Evolutionary conservation across 169 alveolate species (phyloP), one percentile per base, ranked within the genome.

Genomic region (Plasmodium gaboni): DNA sequence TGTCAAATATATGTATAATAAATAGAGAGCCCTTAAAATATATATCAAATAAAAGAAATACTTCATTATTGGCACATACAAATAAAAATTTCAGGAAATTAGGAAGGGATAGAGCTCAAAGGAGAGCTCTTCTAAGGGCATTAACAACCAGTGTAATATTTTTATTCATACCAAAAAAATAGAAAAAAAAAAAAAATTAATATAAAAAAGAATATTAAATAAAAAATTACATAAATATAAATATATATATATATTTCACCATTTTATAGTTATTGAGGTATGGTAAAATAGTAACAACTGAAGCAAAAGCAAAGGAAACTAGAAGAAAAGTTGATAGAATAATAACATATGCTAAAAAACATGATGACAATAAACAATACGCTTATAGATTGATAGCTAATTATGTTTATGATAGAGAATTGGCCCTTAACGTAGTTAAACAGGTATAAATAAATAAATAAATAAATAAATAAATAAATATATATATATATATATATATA

Each of bases 61-160:
- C 12, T 42, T 5, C 13, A 65, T 59, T 80, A 59, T 63, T 67
- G 51, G 90, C 83, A 51, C 90, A 80, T 55, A 80, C 80, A 38
- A 80, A 80, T 55, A 67, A 65, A 28, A 80, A 80, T 55, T 80
- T 80, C 64, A 65, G 90, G 72, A 94, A 94, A 68, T 91, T 94
- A 19, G 89, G 92, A 28, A 87, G 96, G 28, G 60, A 92, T 9
- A 91, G 91, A 60, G 73, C 96, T 17, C 93, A 92, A 46, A 78
- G 96, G 13, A 94, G 89, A 86, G 96, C 96, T 6, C 87, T 94
- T 13, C 89, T 94, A 44, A 70, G 96, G 28, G 94, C 96, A n/a
- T 80, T 94, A 76, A 92, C 96, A 10, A 94, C 96, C 10, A 80
- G 90, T 80, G 90, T 80, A 67, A 4, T 50, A 67, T 63, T 61